phyloP scores from a whole-genome alignment of 305 asterid genomes.

The Solanum hybrid region DNA sequence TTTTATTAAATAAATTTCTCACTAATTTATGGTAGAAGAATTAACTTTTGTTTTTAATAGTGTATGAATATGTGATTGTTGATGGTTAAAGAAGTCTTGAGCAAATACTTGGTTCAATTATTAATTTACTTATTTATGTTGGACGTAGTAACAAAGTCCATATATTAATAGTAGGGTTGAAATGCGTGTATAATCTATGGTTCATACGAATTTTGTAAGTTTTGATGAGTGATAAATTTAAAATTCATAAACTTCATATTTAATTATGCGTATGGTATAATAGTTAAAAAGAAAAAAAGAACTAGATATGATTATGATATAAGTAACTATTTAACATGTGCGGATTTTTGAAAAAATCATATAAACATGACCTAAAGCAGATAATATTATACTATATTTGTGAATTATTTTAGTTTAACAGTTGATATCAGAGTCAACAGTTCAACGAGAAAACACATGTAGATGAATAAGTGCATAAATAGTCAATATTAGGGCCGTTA shows the following conservation, averaged over 20 bases:
- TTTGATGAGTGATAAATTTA: background rate
- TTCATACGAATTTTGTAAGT: no score
- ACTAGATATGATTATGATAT: background rate
- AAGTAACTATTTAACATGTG: background rate
- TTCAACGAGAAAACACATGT: background rate
- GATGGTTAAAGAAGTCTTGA: background rate
- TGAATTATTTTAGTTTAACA: fast-evolving
- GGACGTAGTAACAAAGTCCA: background rate
- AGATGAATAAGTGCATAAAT: background rate
- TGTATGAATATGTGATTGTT: background rate
- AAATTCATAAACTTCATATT: background rate
- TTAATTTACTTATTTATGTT: background rate
- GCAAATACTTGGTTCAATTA: background rate
- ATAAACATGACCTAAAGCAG: fast-evolving
- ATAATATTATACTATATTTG: background rate
- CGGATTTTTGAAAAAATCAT: background rate
- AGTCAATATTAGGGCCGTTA: background rate
- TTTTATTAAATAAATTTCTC: no score
- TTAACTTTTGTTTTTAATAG: no score
- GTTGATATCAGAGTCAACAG: fast-evolving
- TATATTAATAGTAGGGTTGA: no score
- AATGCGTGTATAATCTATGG: no score
- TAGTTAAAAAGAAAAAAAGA: no score
- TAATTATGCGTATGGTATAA: background rate
- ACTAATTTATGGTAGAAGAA: no score